Evolutionary conservation across 1,284 basidiomycete genomes (phyloP).

Genomic region (Apiotrichum akiyoshidainum): DNA sequence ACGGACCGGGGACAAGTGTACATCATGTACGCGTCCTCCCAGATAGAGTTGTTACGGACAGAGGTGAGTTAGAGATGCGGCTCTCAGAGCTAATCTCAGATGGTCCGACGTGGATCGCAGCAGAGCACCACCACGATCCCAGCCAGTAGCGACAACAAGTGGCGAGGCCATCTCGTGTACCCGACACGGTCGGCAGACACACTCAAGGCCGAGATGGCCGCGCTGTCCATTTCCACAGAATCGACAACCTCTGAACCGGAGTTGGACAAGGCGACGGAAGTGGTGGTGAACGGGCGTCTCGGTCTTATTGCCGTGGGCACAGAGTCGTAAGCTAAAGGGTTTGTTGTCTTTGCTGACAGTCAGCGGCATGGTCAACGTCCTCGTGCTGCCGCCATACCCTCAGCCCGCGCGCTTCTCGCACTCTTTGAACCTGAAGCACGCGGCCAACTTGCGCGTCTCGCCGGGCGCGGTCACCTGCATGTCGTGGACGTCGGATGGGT

Average conservation of each 20-base stretch:
- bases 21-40: slow-evolving; percentile 35
- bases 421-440: slow-evolving; percentile 29
- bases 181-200: slow-evolving; percentile 10
- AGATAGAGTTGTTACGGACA: slow-evolving; percentile 13
- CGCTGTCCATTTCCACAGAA: background rate
- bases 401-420: slow-evolving; percentile 30
- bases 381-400: slow-evolving; percentile 47
- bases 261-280: slow-evolving; percentile 56
- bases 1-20: slow-evolving; percentile 51
- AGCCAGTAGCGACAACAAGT: background rate
- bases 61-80: slow-evolving; percentile 4
- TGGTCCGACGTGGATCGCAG: background rate
- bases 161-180: slow-evolving; percentile 16
- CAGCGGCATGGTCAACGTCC: slow-evolving; percentile 59
- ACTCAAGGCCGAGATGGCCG: slow-evolving; percentile 8
- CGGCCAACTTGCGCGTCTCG: slow-evolving; percentile 41
- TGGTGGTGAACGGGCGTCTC: slow-evolving; percentile 77
- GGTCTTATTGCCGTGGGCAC: slow-evolving; percentile 81
- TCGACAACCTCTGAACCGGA: slow-evolving; percentile 30
- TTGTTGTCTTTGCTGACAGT: no score
- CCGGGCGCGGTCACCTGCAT: slow-evolving; percentile 72
- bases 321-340: slow-evolving; percentile 29
- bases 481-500: slow-evolving; percentile 92
- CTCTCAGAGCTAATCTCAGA: no score
- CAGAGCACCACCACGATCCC: background rate